A percentile compares a stretch with the other conserved stretches of the same genome.
Evolutionary conservation across 169 alveolate genomes (phyloP).

Genomic region (Plasmodium vinckei): DNA sequence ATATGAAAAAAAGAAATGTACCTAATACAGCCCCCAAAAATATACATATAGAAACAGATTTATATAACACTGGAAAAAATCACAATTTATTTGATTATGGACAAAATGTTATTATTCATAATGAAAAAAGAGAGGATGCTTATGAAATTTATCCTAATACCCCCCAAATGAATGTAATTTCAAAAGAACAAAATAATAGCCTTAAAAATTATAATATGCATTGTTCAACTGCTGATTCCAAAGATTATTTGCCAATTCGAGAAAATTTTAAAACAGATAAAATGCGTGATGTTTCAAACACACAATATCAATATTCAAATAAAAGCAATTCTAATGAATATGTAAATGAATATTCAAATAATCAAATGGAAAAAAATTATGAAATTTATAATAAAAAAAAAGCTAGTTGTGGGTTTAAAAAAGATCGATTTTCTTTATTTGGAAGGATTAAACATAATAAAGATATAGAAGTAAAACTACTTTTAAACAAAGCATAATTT

Average conservation of each 20-base stretch:
- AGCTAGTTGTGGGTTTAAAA: slow-evolving; percentile 21
- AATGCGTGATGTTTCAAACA: slow-evolving; percentile 5
- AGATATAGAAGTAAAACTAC: slow-evolving; percentile 45
- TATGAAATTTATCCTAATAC: slow-evolving; percentile 8
- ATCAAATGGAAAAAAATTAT: not conserved
- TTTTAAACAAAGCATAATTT: slow-evolving; percentile 33
- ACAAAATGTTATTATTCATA: slow-evolving; percentile 10
- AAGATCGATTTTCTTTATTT: slow-evolving; percentile 44
- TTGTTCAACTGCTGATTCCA: slow-evolving; percentile 14
- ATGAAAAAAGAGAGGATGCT: slow-evolving; percentile 64
- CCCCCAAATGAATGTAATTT: not conserved
- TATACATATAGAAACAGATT: not conserved
- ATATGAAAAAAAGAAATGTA: not conserved
- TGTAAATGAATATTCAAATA: slow-evolving; percentile 7
- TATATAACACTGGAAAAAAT: slow-evolving; percentile 4
- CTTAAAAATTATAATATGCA: slow-evolving; percentile 11
- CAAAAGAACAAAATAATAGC: slow-evolving; percentile 2
- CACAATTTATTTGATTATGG: not conserved
- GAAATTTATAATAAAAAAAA: slow-evolving; percentile 16
- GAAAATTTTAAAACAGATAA: not conserved
- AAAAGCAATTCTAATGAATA: slow-evolving; percentile 34
- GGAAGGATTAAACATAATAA: slow-evolving; percentile 58
- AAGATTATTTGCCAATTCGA: not conserved
- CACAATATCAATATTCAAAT: slow-evolving; percentile 17
- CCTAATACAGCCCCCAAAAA: not conserved